These are phyloP conservation scores for Artemisia annua DNA, from an alignment of 129 eudicot genomes.

Conservation along the genomic window DNA sequence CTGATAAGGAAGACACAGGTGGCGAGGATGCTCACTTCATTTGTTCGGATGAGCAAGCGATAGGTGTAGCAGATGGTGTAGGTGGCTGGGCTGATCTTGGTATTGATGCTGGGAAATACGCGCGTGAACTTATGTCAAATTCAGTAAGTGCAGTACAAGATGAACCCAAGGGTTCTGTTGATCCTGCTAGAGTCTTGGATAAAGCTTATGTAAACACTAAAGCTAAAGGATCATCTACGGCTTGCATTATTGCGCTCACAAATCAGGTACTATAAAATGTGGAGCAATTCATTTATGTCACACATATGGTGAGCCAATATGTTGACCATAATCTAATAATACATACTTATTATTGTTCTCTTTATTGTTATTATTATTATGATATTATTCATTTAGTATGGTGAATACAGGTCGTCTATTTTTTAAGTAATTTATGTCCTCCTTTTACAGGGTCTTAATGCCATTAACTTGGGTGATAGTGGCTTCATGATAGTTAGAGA, in stretches of 20 bases:
- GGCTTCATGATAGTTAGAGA: conserved; percentile 92
- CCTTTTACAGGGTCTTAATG: conserved; percentile 73
- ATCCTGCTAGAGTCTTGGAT: conserved; percentile 88
- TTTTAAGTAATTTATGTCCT: not conserved
- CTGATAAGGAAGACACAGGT: conserved; percentile 94
- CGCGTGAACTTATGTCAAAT: conserved; percentile 88
- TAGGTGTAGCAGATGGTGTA: conserved; percentile 97
- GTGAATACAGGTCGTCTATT: not conserved
- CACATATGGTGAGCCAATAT: too few relatives aligned
- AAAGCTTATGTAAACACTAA: conserved; percentile 81
- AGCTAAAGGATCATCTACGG: conserved; percentile 91
- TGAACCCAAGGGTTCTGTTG: conserved; percentile 85
- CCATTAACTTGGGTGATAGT: conserved; percentile 89
- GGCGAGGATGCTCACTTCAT: conserved; percentile 97
- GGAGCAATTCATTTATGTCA: too few relatives aligned
- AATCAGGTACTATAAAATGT: conserved; percentile 50
- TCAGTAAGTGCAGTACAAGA: conserved; percentile 81
- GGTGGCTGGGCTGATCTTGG: conserved; percentile 98
- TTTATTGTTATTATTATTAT: too few relatives aligned
- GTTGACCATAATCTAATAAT: too few relatives aligned
- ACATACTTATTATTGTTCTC: too few relatives aligned
- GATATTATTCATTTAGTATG: too few relatives aligned
- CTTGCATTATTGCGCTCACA: conserved; percentile 89
- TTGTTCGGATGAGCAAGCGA: conserved; percentile 74
- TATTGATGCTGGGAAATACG: conserved; percentile 78